Evolutionary conservation across 2,329 filamentous ascomycete genomes (phyloP).

Genomic region (Botrytis medusae): DNA sequence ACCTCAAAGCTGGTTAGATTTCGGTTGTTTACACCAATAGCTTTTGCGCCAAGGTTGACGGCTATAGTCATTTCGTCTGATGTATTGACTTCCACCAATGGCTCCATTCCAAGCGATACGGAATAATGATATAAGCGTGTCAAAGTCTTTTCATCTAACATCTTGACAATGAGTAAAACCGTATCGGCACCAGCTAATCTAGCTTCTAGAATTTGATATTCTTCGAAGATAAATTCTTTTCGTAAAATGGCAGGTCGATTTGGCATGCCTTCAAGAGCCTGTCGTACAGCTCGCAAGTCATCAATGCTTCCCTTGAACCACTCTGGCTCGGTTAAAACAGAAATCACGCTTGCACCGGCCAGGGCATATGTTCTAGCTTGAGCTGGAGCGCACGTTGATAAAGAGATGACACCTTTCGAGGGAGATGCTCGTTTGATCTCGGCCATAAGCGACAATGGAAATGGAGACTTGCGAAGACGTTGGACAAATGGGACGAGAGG

Average conservation of each 20-base stretch:
- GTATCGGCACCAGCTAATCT: constrained; percentile 91
- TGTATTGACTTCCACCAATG: constrained; percentile 93
- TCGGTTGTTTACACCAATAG: constrained; percentile 96
- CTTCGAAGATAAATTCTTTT: constrained; percentile 97
- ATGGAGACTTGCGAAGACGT: constrained; percentile 77
- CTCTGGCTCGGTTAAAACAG: constrained; percentile 95
- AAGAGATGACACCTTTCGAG: constrained; percentile 90
- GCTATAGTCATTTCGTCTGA: constrained; percentile 89
- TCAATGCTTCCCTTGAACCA: constrained; percentile 99
- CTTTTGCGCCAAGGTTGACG: constrained; percentile 80
- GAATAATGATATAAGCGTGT: constrained; percentile 85
- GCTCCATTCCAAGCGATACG: constrained; percentile 90
- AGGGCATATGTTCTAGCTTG: constrained; percentile 91
- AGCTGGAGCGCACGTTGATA: constrained; percentile 81
- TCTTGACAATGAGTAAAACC: constrained; percentile 94
- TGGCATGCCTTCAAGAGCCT: constrained; percentile 85
- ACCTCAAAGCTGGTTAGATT: constrained; percentile 97
- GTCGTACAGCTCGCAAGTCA: constrained; percentile 81
- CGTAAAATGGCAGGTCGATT: constrained; percentile 89
- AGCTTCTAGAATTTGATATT: constrained; percentile 96
- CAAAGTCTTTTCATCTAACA: constrained; percentile 77
- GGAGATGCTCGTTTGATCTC: constrained; percentile 97
- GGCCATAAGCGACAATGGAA: constrained; percentile 89
- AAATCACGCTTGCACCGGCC: constrained; percentile 94
- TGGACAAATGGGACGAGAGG: constrained; percentile 78